Base-by-base conservation (phyloP, 371 early-diverging fungal species). In the Blastocladiella emersonii region DNA sequence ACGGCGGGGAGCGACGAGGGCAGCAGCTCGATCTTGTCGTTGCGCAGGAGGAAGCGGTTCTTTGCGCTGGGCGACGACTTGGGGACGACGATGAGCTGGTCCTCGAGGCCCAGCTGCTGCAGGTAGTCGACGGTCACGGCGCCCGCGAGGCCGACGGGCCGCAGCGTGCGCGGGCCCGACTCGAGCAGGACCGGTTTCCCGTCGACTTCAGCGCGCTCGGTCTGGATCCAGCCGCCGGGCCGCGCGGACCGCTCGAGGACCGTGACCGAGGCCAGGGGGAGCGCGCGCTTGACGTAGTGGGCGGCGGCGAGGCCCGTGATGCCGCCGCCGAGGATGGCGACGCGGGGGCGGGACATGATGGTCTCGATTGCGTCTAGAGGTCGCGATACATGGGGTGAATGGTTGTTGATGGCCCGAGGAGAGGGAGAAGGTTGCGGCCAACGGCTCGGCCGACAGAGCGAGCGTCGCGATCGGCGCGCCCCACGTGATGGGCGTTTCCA, bases 261-360 rank as follows among this genome's bases (percentile, higher is more conserved):
- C 2, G 78, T 75, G 43, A 96, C 81, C 39, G 71, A 71, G 34
- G 78, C 74, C 23, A 70, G 65, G 8, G 66, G 82, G 0, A 82
- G 73, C 56, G 78, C 70, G 34, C 78, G 74, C 7, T 91, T 74
- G 23, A 93, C 73, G 71, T 87, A 85, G 76, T 86, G 91, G 5
- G 93, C 92, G 0, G 91, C 73, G 19, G 91, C 80, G 43, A 97
- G 83, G 3, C 95, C 95, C 36, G 91, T 85, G 66, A 97, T 87
- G 32, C 97, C 97, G 41, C 93, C 94, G 44, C 95, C 97, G 2
- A 95, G 74, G 17, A 96, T 82, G 21, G 84, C 83, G 61, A 88
- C 27, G 43, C 61, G 32, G 13, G 41, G 41, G n/a, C n/a, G n/a
- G n/a, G n/a, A n/a, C n/a, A n/a, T 41, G 41, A 13, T 41, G 41